phyloP scores from a whole-genome alignment of 495 filamentous ascomycete species.

The Penicillium psychrofluorescens region DNA sequence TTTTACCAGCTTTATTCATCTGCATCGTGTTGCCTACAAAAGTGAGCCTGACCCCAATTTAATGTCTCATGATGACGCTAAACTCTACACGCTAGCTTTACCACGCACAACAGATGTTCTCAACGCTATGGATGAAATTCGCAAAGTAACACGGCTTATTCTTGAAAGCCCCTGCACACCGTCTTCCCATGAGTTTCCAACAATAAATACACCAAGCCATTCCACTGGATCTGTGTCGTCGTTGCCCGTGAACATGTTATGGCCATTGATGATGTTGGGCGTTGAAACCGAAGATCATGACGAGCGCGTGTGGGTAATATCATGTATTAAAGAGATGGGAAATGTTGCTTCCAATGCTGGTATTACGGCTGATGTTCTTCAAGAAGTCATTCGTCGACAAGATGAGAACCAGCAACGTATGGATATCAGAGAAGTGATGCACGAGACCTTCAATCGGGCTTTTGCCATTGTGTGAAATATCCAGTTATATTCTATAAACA shows the following conservation, averaged over 20 bases:
- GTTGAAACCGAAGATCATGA: constrained; percentile 31
- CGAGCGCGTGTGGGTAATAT: constrained; percentile 27
- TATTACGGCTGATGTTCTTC: constrained; percentile 31
- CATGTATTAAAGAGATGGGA: constrained; percentile 29
- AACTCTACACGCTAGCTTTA: constrained; percentile 5
- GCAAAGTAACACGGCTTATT: constrained; percentile 23
- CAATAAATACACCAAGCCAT: not conserved
- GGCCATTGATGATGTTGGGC: constrained; percentile 37
- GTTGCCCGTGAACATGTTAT: constrained; percentile 34
- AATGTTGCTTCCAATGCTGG: constrained; percentile 30
- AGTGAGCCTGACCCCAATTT: not conserved
- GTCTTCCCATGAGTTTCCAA: not conserved
- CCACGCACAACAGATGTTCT: constrained; percentile 26
- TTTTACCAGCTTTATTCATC: constrained; percentile 15
- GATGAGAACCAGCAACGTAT: constrained; percentile 28
- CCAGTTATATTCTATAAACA: constrained; percentile 2
- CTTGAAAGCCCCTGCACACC: constrained; percentile 4
- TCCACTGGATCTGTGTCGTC: constrained; percentile 9
- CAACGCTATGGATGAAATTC: constrained; percentile 25
- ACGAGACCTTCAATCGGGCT: constrained; percentile 20
- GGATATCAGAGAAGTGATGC: constrained; percentile 31
- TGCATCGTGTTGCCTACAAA: constrained; percentile 38
- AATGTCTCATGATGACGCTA: not conserved
- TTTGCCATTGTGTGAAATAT: constrained; percentile 31
- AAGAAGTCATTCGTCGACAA: constrained; percentile 33